phyloP scores from a whole-genome alignment of 257 asterid species.

The Ocimum tenuiflorum region DNA sequence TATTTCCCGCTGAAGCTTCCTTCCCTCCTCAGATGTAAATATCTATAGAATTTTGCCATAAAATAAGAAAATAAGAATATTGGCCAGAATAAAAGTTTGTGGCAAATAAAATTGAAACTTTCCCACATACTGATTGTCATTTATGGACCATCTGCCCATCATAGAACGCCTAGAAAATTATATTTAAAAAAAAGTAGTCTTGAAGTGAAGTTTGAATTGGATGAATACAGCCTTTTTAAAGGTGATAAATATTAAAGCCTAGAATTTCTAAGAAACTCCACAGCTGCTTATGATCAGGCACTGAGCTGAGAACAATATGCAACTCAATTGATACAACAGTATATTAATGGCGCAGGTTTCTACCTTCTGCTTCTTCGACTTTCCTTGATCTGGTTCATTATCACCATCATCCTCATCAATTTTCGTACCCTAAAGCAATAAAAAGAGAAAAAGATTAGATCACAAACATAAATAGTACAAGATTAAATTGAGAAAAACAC shows the following conservation, averaged over 20 bases:
- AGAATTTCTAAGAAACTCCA: not conserved
- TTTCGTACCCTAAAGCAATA: constrained; percentile 26
- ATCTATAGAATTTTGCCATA: constrained; percentile 28
- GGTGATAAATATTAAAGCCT: constrained; percentile 3
- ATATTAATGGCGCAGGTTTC: constrained; percentile 1
- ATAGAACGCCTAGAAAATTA: not conserved
- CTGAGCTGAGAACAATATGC: too few relatives aligned
- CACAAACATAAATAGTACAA: not conserved
- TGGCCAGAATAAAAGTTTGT: not conserved
- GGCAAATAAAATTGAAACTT: constrained; percentile 1
- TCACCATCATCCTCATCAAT: constrained; percentile 29
- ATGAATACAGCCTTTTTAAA: not conserved
- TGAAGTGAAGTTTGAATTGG: not conserved
- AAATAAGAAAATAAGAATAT: constrained; percentile 2
- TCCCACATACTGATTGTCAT: not conserved
- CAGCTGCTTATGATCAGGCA: not conserved
- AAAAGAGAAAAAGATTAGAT: constrained; percentile 4
- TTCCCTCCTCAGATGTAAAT: constrained; percentile 38
- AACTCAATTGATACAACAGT: constrained; percentile 6
- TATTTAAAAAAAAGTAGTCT: not conserved
- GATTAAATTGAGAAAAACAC: not conserved
- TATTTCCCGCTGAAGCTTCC: constrained; percentile 42
- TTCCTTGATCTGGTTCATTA: constrained; percentile 32
- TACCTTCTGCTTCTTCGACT: constrained; percentile 66
- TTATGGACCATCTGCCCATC: not conserved